Evolutionary conservation across 495 filamentous ascomycete species (phyloP), one percentile per base, ranked within the genome.

Genomic region (Penicillium steckii): DNA sequence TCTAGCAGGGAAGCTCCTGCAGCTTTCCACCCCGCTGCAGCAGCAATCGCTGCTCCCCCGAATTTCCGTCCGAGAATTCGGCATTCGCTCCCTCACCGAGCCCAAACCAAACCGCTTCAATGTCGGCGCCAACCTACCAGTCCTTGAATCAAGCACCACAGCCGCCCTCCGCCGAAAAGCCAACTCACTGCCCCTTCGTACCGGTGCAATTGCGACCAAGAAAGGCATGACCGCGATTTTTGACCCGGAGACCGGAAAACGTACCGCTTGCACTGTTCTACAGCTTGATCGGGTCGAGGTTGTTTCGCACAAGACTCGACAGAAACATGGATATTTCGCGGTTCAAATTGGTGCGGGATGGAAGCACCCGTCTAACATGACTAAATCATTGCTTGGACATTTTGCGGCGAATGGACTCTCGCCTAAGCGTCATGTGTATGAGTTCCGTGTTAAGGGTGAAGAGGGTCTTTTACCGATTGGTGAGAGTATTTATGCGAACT

Each of bases 221-320:
- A 90, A 89, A 71, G 94, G 94, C 63, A 97, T 98, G 87, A 95
- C 90, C 10, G 92, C 88, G 46, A 72, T 96, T 55, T 97, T 86
- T 78, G 86, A 90, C 62, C 67, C 83, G 1, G 78, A 80, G 47
- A 85, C 88, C 26, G 93, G 91, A 23, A 81, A 79, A 49, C 86
- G 94, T 44, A 85, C 81, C 45, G 77, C 93, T 30, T 95, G 90
- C 74, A 98, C 94, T 8, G 89, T 98, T 46, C 81, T 98, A 30
- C 94, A 97, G 72, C 78, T 98, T 56, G 94, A 98, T 71, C 81
- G 91, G 43, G 89, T 93, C 25, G 89, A 96, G 63, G 90, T 95
- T 1, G 77, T 94, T 10, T 83, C 85, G 33, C 83, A 88, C 69
- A 97, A 96, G 80, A 94, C 89, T 29, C 75, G 81, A 19, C 67